Base-by-base conservation (phyloP, 1,139 yeast species). In the Lodderomyces pseudojiufengensis region DNA sequence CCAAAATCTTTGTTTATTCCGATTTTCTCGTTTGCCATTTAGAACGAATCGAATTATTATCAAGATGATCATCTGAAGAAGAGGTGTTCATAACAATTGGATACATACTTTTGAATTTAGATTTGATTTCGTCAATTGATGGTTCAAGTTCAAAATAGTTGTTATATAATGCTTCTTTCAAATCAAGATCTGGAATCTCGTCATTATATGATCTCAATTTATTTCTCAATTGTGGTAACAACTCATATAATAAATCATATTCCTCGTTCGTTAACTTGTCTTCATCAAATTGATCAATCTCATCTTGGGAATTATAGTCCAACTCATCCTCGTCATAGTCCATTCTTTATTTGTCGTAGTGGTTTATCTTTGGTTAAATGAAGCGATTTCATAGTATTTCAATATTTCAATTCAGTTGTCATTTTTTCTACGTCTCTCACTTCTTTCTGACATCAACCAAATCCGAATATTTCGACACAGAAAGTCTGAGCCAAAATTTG, bases 141-240 rank as follows among this genome's bases (percentile, higher is more conserved):
- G 70, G 68, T 3, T 70, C 76, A 6, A 78, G 48, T 33, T 77
- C 80, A 51, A 76, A 76, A 52, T 80, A 79, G 49, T 78, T 76
- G 47, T 65, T 67, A 68, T 80, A 80, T 10, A 84, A 63, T 0
- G 80, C 65, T 44, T 80, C 84, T 46, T 78, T 75, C 41, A 84
- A 58, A 32, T 72, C 76, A 9, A 62, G 50, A 20, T 78, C 84
- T 5, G 69, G 63, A 35, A 78, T 67, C 7, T 65, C 67, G n/a
- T 63, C 60, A 41, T 66, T 65, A 49, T 68, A 73, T 13, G 57
- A 55, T 16, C 47, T 51, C 29, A 74, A 47, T 38, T 53, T 49
- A 23, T 50, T 39, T 47, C 68, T 68, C 16, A 75, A 54, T 16
- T 44, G 35, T 1, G 81, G 79, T 24, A 76, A 55, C 14, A 60